These are phyloP conservation scores for Pseudocercospora eumusae DNA, from an alignment of 2,329 filamentous ascomycete genomes.

Conservation along the genomic window DNA sequence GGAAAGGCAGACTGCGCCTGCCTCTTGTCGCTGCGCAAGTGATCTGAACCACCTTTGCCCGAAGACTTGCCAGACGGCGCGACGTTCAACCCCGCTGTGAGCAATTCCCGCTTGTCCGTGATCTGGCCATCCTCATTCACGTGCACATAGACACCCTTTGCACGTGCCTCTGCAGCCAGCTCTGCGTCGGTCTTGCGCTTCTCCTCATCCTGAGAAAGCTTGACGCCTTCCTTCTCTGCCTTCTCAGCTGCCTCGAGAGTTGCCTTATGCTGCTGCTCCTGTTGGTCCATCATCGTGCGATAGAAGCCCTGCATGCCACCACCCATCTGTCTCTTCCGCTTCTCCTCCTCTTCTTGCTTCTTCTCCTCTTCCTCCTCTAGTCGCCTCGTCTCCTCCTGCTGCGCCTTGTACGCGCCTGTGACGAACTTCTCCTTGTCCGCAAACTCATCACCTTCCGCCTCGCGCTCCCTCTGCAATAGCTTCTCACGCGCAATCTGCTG, in stretches of 20 bases:
- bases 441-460: constrained; percentile 77
- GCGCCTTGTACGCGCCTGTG: constrained; percentile 77
- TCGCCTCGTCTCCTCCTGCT: constrained; percentile 72
- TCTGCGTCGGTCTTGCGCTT: constrained; percentile 56
- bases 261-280: constrained; percentile 69
- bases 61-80: constrained; percentile 42
- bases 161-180: constrained; percentile 66
- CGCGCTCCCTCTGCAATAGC: constrained; percentile 73
- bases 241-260: constrained; percentile 61
- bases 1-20: constrained; percentile 33
- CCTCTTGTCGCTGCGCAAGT: constrained; percentile 35
- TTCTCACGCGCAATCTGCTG: constrained; percentile 78
- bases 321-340: constrained; percentile 64
- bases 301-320: constrained; percentile 72
- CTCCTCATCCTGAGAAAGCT: constrained; percentile 39
- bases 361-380: constrained; percentile 71
- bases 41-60: constrained; percentile 34
- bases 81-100: constrained; percentile 74
- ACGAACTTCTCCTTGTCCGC: constrained; percentile 85
- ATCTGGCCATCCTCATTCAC: constrained; percentile 83
- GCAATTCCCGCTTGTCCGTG: constrained; percentile 78
- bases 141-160: constrained; percentile 63
- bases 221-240: constrained; percentile 41
- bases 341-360: constrained; percentile 66
- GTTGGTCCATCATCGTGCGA: constrained; percentile 69